phyloP scores from a whole-genome alignment of 1,284 basidiomycete species.

The Hemileia vastatrix region DNA sequence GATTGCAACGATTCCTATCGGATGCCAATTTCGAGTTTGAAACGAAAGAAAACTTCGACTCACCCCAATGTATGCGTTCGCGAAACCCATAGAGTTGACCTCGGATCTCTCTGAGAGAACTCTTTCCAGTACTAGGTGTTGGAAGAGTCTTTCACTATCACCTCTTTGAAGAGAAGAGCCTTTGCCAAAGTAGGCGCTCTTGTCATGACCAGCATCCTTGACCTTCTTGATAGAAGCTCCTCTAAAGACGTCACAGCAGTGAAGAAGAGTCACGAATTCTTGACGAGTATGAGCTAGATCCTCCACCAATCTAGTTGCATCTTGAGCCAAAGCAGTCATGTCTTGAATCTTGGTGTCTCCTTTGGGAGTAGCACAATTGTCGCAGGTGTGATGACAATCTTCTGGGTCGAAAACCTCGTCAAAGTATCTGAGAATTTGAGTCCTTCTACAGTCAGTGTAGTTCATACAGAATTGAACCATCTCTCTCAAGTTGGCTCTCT shows the following conservation, averaged over 20 bases:
- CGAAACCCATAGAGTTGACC: conserved; percentile 42
- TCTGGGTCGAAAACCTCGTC: conserved; percentile 54
- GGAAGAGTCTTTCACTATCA: conserved; percentile 57
- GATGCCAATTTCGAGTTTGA: no score
- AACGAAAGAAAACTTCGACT: conserved; percentile 13
- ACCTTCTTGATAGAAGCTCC: conserved; percentile 52
- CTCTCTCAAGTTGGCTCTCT: conserved; percentile 52
- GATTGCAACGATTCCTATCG: not conserved
- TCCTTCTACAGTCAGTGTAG: conserved; percentile 72
- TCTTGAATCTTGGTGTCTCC: conserved; percentile 50
- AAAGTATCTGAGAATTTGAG: conserved; percentile 68
- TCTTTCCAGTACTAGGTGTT: conserved; percentile 51
- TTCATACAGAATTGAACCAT: conserved; percentile 69
- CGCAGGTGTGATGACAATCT: conserved; percentile 58
- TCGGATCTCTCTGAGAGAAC: conserved; percentile 44
- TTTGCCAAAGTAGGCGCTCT: conserved; percentile 51
- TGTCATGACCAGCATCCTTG: conserved; percentile 50
- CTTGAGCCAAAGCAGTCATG: conserved; percentile 51
- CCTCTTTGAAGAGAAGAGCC: conserved; percentile 51
- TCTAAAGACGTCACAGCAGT: conserved; percentile 53
- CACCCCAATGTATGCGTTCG: conserved; percentile 45
- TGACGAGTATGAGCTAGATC: conserved; percentile 45
- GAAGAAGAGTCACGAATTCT: conserved; percentile 49
- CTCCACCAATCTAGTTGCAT: conserved; percentile 53
- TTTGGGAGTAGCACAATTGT: conserved; percentile 59